phyloP scores from a whole-genome alignment of 345 rosid species.

The Eucalyptus albens region DNA sequence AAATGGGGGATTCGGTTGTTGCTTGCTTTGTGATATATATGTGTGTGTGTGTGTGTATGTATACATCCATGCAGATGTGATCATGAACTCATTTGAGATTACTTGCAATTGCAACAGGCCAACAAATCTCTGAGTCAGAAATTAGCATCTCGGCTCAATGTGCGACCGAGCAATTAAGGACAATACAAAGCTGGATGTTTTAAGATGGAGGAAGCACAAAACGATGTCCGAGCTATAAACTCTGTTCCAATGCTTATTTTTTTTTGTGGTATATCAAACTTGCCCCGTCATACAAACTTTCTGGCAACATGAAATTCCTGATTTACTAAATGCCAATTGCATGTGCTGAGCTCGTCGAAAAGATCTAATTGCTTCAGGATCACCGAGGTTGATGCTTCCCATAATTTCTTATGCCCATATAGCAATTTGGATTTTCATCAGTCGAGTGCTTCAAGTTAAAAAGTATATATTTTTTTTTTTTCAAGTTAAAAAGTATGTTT shows the following conservation, averaged over 20 bases:
- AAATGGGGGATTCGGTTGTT: background rate
- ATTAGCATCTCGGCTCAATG: conserved; percentile 61
- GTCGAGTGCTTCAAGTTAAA: no score
- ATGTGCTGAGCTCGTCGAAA: conserved; percentile 2
- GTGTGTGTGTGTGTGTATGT: no score
- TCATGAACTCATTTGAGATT: background rate
- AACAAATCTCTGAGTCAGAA: conserved; percentile 60
- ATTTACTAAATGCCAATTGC: background rate
- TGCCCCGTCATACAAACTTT: background rate
- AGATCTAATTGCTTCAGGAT: no score
- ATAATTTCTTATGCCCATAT: no score
- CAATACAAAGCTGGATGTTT: background rate
- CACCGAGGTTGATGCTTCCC: no score
- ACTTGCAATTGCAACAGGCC: conserved; percentile 14
- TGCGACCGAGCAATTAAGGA: conserved; percentile 54
- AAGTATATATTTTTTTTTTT: no score
- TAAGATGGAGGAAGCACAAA: background rate
- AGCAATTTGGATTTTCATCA: no score
- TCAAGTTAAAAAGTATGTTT: no score
- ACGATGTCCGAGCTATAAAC: background rate
- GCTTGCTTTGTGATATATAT: background rate
- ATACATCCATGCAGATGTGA: background rate
- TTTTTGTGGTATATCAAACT: background rate
- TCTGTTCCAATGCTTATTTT: background rate
- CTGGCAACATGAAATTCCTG: background rate